These are phyloP conservation scores for Diaporthe sp. DNA, from an alignment of 2,329 filamentous ascomycete species.

Conservation along the genomic window DNA sequence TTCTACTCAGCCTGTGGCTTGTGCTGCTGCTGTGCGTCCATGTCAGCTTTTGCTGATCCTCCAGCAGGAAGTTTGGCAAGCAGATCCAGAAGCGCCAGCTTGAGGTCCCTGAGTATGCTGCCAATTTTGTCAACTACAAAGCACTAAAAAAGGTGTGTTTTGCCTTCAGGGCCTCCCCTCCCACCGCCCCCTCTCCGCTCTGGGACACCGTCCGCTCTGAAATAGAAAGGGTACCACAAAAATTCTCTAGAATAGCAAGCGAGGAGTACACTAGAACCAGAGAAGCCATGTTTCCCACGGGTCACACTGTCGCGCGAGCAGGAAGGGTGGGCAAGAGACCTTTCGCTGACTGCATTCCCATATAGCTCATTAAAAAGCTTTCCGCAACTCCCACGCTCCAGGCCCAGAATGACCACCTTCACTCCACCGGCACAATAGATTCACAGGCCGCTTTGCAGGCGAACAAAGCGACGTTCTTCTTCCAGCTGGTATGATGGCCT, in stretches of 20 bases:
- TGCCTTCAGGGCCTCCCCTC: conserved; percentile 14
- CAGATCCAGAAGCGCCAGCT: conserved; percentile 99
- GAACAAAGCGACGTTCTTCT: conserved; percentile 99
- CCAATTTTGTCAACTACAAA: conserved; percentile 99
- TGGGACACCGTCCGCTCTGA: not conserved
- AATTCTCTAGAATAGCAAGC: not conserved
- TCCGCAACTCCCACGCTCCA: conserved; percentile 89
- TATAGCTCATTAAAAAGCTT: conserved; percentile 96
- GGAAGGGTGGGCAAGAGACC: not conserved
- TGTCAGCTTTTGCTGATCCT: conserved; percentile 44
- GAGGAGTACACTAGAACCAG: not conserved
- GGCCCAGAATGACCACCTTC: conserved; percentile 77
- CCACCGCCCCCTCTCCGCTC: not conserved
- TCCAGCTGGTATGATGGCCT: conserved; percentile 80
- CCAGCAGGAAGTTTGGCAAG: conserved; percentile 97
- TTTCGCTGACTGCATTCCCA: conserved; percentile 50
- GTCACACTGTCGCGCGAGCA: not conserved
- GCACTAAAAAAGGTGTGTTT: conserved; percentile 91
- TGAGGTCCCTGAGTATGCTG: conserved; percentile 98
- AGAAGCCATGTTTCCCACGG: not conserved
- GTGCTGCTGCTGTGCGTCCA: not conserved
- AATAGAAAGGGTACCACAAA: conserved; percentile 10
- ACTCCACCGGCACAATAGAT: conserved; percentile 68
- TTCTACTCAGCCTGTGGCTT: conserved; percentile 2
- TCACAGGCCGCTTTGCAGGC: conserved; percentile 93